A percentile compares a stretch with the other conserved stretches of the same genome.
Conservation (phyloP, 192 early-diverging fungal genomes). For the Entomortierella chlamydospora region DNA sequence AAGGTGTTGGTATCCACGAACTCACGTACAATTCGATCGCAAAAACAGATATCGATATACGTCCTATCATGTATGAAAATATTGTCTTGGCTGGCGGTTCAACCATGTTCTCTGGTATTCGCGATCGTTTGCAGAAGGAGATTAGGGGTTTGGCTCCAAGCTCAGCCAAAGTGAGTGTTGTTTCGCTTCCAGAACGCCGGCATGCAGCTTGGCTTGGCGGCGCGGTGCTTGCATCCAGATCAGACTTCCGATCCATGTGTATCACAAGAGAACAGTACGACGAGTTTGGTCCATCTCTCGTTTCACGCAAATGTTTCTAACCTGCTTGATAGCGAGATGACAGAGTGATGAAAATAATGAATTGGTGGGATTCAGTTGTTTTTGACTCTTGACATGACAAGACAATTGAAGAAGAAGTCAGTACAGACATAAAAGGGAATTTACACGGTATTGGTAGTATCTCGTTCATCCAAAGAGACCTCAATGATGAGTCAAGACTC, state of each 20-base stretch:
- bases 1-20: not conserved
- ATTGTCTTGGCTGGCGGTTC: not conserved
- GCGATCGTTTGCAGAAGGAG: not conserved
- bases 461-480: no score
- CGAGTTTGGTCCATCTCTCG: not conserved
- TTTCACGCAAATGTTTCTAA: not conserved
- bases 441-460: no score
- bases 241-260: not conserved
- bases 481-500: no score
- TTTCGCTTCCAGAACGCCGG: not conserved
- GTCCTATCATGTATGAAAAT: not conserved
- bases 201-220: not conserved
- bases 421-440: no score
- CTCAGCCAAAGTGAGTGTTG: not conserved
- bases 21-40: not conserved
- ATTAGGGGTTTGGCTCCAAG: not conserved
- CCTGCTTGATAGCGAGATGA: no score
- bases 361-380: no score
- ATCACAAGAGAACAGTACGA: not conserved
- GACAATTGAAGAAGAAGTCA: no score
- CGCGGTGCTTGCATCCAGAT: not conserved
- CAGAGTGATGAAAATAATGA: no score
- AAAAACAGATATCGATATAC: not conserved
- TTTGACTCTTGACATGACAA: no score
- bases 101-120: not conserved